Base-by-base conservation (phyloP, 2,329 filamentous ascomycete species). In the Hymenoscyphus fructigenus region DNA sequence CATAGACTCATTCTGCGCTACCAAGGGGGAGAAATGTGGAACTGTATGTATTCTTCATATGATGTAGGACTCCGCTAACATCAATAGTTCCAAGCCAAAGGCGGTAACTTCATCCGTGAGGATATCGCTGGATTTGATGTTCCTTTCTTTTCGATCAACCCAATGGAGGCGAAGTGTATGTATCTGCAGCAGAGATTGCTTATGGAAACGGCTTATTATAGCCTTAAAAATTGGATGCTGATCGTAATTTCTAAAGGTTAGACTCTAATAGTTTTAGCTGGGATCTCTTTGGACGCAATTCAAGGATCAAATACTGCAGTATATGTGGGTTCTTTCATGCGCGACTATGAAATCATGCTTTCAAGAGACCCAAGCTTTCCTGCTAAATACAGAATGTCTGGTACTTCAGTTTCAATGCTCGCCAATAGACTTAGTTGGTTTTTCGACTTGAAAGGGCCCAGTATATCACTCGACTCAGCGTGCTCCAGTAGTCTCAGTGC, bases 181-280 rank as follows among this genome's bases (percentile, higher is more conserved):
- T 74, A 76, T 60, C 82, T 82, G 9, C 83, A 84, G 64, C 82
- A 84, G 69, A 75, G 83, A 20, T 74, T 84, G 10, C 5, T 53
- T 3, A 23, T 60, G 5, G 61, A 63, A 36, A 53, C 56, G 15
- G 41, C 61, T 14, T 59, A 44, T 44, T 62, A 29, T 61, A 67
- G 38, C n/a, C 50, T 65, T n/a, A 61, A 66, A 53, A 34, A 74
- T 62, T 59, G 36, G 28, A n/a, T n/a, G n/a, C n/a, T n/a, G n/a
- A n/a, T 2, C 14, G 23, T 17, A 20, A 17, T 5, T 44, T 23
- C 20, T 23, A 14, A 15, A 41, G 12, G 9, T 3, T 7, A 3
- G 3, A 14, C 12, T 12, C 12, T 6, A 3, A 4, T 41, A 14
- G 12, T 3, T 5, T 41, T 15, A 41, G 38, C 38, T 41, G 38